phyloP scores from a whole-genome alignment of 257 asterid genomes.

The Lantana camara region DNA sequence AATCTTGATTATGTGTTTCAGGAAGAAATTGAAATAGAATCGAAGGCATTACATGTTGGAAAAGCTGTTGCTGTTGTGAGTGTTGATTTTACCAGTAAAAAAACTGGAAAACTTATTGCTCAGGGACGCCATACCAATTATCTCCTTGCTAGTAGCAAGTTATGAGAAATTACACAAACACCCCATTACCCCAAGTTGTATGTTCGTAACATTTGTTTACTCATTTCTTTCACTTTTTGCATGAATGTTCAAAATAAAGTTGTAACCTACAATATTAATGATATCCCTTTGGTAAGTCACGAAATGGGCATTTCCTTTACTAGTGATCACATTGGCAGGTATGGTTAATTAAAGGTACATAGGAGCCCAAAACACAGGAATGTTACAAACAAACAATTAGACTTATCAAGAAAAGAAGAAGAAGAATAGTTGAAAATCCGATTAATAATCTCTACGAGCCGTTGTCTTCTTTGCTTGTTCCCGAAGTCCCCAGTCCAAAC shows the following conservation, averaged over 20 bases:
- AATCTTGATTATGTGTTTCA: too few relatives aligned
- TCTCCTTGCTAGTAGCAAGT: constrained; percentile 56
- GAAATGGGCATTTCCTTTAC: too few relatives aligned
- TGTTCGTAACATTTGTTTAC: too few relatives aligned
- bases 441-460: constrained; percentile 18
- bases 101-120: constrained; percentile 68
- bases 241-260: too few relatives aligned
- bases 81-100: constrained; percentile 71
- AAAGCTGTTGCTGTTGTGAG: constrained; percentile 73
- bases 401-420: neutral
- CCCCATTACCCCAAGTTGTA: too few relatives aligned
- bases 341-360: neutral
- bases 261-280: too few relatives aligned
- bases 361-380: neutral
- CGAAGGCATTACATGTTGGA: constrained; percentile 68
- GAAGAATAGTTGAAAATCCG: constrained; percentile 17
- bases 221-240: too few relatives aligned
- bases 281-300: too few relatives aligned
- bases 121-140: constrained; percentile 90
- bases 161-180: too few relatives aligned
- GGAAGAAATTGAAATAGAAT: constrained; percentile 88
- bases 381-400: constrained; percentile 8
- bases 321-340: neutral
- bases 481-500: constrained; percentile 38
- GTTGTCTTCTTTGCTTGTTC: constrained; percentile 23